phyloP scores from a whole-genome alignment of 768 basidiomycete genomes.

The Naganishia vaughanmartiniae region DNA sequence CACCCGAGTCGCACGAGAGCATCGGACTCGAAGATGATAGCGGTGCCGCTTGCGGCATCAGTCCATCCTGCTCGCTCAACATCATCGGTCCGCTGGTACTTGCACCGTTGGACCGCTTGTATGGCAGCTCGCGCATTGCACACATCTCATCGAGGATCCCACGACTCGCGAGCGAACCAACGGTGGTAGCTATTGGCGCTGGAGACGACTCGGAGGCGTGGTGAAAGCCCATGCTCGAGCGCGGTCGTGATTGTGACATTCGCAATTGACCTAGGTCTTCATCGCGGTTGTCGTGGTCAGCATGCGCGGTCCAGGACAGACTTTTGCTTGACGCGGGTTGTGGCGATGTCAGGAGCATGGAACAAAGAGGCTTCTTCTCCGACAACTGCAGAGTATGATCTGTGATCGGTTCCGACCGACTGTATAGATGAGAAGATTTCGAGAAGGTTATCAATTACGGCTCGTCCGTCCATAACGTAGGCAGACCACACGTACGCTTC shows the following conservation, averaged over 20 bases:
- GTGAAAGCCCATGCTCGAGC: background rate
- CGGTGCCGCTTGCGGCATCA: no score
- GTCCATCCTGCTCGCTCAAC: background rate
- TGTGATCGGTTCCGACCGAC: background rate
- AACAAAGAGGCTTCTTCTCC: background rate
- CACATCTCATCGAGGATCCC: constrained; percentile 34
- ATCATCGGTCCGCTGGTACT: background rate
- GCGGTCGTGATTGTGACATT: background rate
- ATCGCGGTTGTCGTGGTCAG: background rate
- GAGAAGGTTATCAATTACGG: background rate
- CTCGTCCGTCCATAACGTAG: background rate
- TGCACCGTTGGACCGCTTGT: constrained; percentile 3
- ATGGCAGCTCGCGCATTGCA: constrained; percentile 28
- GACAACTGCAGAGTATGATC: background rate
- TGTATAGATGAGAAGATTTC: background rate
- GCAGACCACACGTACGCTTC: background rate
- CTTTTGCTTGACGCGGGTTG: background rate
- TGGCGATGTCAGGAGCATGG: background rate
- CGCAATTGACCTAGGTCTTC: background rate
- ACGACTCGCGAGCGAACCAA: constrained; percentile 11
- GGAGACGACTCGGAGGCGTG: background rate
- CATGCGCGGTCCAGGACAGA: background rate
- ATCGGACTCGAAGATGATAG: constrained; percentile 2
- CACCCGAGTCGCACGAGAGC: background rate
- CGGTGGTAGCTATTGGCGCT: background rate